Evolutionary conservation across 345 rosid species (phyloP), one percentile per base, ranked within the genome.

Genomic region (Sapria himalayana): DNA sequence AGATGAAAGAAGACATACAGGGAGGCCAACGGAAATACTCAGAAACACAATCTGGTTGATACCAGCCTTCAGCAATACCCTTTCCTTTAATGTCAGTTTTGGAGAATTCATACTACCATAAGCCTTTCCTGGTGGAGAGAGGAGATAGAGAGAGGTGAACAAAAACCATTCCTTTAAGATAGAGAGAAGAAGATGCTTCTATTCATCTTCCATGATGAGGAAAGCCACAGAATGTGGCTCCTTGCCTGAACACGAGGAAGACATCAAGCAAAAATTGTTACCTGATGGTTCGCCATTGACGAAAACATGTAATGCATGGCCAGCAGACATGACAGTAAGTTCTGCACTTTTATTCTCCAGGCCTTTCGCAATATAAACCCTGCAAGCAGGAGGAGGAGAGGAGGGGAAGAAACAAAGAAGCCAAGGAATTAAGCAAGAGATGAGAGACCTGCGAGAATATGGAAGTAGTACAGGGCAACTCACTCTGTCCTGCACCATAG

Each of bases 401-500:
- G 60, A 19, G 7, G 22, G 18, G 21, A 10, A 52, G 19, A 36
- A 17, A 9, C 3, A 41, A 10, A 10, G 27, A 41, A 19, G 39
- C n/a, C 15, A 15, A 10, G 13, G 21, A 24, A 52, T 15, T 29
- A 45, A 17, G 39, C 19, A 36, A n/a, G n/a, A 9, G 2, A 29
- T 14, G 15, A 22, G 15, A 37, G 11, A 14, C n/a, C 7, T 17
- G 22, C 29, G n/a, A n/a, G n/a, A n/a, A n/a, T n/a, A n/a, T n/a
- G n/a, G n/a, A n/a, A n/a, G n/a, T 20, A 19, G 48, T 22, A 34
- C 17, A 37, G 13, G 7, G 25, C 43, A 51, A 72, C 99, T 77
- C 54, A 91, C 99, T 84, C 93, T 50, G 99, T 91, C 57, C 63
- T 65, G 74, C 80, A 91, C 99, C 99, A 91, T 74, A 91, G 57